phyloP scores from a whole-genome alignment of 2,329 filamentous ascomycete genomes.

The Ceratocystis lukuohia region DNA sequence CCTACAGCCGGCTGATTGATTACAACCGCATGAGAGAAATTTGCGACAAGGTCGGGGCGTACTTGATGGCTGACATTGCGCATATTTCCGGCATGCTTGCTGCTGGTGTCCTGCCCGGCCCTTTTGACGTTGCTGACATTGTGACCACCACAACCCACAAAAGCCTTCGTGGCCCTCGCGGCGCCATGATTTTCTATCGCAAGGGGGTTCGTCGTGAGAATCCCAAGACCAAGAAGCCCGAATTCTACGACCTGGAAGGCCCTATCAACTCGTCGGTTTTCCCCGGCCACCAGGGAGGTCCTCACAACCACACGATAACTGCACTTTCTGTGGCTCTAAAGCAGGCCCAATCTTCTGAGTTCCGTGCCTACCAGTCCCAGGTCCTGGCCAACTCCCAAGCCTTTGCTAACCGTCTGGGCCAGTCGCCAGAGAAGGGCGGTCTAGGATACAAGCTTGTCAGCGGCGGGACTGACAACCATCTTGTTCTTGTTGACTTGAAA shows the following conservation, averaged over 20 bases:
- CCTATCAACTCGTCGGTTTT: constrained; percentile 96
- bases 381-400: constrained; percentile 86
- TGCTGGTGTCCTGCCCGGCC: constrained; percentile 78
- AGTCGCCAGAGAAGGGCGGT: constrained; percentile 58
- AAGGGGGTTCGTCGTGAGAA: constrained; percentile 76
- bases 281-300: constrained; percentile 93
- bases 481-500: constrained; percentile 85
- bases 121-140: constrained; percentile 81
- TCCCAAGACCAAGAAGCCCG: constrained; percentile 72
- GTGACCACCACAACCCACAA: constrained; percentile 98
- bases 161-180: constrained; percentile 83
- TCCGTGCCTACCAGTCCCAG: constrained; percentile 81
- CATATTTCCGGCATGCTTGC: constrained; percentile 93
- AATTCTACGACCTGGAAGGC: constrained; percentile 77
- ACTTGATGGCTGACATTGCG: constrained; percentile 90
- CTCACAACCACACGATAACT: constrained; percentile 98
- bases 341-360: constrained; percentile 79
- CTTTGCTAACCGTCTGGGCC: constrained; percentile 55
- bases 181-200: constrained; percentile 97
- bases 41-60: constrained; percentile 80
- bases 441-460: constrained; percentile 81
- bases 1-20: constrained; percentile 91
- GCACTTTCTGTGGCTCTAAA: constrained; percentile 88
- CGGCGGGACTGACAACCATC: constrained; percentile 93
- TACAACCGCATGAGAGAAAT: constrained; percentile 86